A percentile compares a stretch with the other conserved stretches of the same genome.
Conservation (phyloP, 148 eudicot species). For the Drosera capensis region DNA sequence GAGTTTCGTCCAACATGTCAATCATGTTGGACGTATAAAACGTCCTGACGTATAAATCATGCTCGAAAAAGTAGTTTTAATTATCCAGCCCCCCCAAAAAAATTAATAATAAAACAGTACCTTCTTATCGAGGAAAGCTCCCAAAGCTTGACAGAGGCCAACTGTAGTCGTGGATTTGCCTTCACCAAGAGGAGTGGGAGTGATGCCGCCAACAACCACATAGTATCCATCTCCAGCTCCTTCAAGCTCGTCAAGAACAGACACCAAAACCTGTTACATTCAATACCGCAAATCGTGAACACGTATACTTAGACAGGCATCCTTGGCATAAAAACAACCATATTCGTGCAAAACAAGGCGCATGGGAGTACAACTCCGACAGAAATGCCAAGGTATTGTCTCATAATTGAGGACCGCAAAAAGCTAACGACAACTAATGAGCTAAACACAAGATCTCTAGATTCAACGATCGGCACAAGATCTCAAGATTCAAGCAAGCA, state of each 20-base stretch:
- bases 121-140: slow-evolving; percentile 94
- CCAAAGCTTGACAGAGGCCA: slow-evolving; percentile 95
- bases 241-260: slow-evolving; percentile 63
- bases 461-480: no score
- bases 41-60: no score
- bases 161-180: slow-evolving; percentile 98
- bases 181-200: slow-evolving; percentile 98
- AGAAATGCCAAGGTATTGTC: no score
- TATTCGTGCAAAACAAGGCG: not conserved
- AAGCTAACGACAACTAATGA: no score
- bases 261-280: slow-evolving; percentile 51
- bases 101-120: slow-evolving; percentile 16
- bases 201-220: slow-evolving; percentile 95
- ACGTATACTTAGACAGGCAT: slow-evolving; percentile 2
- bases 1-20: no score
- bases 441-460: no score
- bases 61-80: not conserved
- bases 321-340: not conserved
- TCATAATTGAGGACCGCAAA: no score
- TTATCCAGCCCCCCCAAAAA: not conserved
- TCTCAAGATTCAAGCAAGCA: no score
- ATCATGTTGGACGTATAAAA: no score
- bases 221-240: slow-evolving; percentile 68
- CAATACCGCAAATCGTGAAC: slow-evolving; percentile 5
- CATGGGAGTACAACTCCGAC: not conserved